phyloP scores from a whole-genome alignment of 768 basidiomycete species.

The Symmetrospora coprosmae region DNA sequence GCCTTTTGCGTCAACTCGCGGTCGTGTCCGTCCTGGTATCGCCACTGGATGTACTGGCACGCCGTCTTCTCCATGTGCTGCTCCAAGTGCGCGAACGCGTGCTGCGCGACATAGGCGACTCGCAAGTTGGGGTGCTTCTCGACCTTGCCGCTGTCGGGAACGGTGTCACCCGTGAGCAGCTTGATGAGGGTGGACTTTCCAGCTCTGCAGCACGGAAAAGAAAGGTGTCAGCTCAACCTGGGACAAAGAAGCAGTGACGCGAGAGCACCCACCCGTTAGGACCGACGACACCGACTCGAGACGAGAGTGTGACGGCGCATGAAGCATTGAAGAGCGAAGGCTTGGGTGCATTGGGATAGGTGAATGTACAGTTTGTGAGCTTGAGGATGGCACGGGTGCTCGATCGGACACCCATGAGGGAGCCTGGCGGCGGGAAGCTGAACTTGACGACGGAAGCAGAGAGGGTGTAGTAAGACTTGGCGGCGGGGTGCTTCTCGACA shows the following conservation, averaged over 20 bases:
- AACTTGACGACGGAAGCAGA: constrained; percentile 87
- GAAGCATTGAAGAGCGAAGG: constrained; percentile 78
- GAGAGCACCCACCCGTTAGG: constrained; percentile 98
- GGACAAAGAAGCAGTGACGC: not conserved
- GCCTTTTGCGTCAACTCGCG: constrained; percentile 83
- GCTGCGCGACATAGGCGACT: constrained; percentile 93
- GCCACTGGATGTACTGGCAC: constrained; percentile 94
- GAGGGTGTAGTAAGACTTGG: constrained; percentile 90
- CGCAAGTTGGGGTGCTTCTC: constrained; percentile 88
- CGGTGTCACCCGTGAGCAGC: constrained; percentile 79
- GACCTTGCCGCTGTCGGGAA: constrained; percentile 77
- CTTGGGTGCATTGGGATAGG: constrained; percentile 66
- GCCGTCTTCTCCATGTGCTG: constrained; percentile 92
- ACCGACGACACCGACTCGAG: constrained; percentile 93
- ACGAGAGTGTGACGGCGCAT: constrained; percentile 85
- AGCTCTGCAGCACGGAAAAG: constrained; percentile 44
- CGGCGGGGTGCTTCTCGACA: constrained; percentile 77
- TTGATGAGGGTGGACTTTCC: constrained; percentile 95
- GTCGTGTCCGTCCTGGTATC: constrained; percentile 96
- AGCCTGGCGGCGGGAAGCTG: constrained; percentile 86
- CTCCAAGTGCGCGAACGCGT: constrained; percentile 89
- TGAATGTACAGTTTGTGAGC: constrained; percentile 77
- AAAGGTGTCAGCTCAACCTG: constrained; percentile 56
- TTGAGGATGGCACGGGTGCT: constrained; percentile 92
- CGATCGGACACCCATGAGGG: constrained; percentile 90